Evolutionary conservation across 176 grass and related monocot species (phyloP), one percentile per base, ranked within the genome.

Genomic region (Alloteropsis semialata): DNA sequence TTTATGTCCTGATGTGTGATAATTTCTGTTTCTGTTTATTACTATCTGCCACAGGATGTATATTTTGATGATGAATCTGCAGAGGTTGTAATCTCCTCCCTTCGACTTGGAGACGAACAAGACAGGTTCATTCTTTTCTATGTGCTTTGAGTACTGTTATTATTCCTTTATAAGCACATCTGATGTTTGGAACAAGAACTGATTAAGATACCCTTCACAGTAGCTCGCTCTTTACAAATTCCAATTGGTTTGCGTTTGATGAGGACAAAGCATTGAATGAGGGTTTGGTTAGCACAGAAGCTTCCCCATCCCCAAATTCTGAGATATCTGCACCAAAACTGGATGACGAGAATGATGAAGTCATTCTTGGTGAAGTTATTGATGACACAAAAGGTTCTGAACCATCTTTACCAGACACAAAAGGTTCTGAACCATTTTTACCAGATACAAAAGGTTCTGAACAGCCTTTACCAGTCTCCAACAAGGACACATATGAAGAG

Each of bases 41-140:
- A 75, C 63, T 50, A n/a, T 76, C 25, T 66, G 62, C 67, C 53
- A 15, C 81, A 98, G 96, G 96, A 98, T 84, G 92, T 88, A 76
- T 98, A 98, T 89, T 98, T 98, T 91, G 95, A 98, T 70, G 95
- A 98, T 84, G 95, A 98, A 82, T 87, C 95, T 62, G 95, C 95
- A 15, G 95, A 98, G 87, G 95, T 95, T 69, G 90, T 98, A 55
- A 95, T 95, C 25, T 95, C 92, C 66, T 93, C 92, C 67, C 91
- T 98, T 81, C 92, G 92, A 33, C 82, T 98, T 27, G 88, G 90
- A 69, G 87, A 90, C 6, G 92, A 91, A 10, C 95, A 84, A 82
- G 95, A 86, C 55, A 89, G 90, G 95, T 98, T 91, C 50, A 50
- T 76, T 69, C 84, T 74, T 63, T 14, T 92, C 53, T 79, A 61